Base-by-base conservation (phyloP, 495 filamentous ascomycete genomes). In the Letharia lupina region DNA sequence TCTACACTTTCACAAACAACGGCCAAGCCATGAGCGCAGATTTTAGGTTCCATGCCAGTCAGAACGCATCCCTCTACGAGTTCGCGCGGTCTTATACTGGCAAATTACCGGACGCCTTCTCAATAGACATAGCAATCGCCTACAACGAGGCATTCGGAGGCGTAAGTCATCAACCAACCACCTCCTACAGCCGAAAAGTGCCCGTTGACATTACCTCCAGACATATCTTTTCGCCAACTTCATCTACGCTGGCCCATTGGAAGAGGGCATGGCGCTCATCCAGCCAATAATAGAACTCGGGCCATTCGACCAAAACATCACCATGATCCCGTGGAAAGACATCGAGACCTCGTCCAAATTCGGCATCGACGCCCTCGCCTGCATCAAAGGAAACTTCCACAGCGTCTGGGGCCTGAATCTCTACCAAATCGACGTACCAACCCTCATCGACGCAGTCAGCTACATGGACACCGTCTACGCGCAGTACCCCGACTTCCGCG, bases 1-100 rank as follows among this genome's bases (percentile, higher is more conserved):
- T 69, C 52, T 69, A 69, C 33, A 48, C 73, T 44, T 33, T 52
- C 18, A 70, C 68, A 35, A n/a, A 62, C 15, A 75, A 77, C 59
- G 28, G 64, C 28, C 44, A 72, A 5, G 69, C 71, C 16, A 67
- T 74, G 39, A 70, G 67, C 35, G 71, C 73, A n/a, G 73, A 76
- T 41, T 62, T 74, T 12, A 31, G 70, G 5, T 76, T 70, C 47
- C 65, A 72, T 0, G 66, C 61, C 1, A 61, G 9, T 45, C 60
- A 48, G 40, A 62, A 48, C 28, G 41, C 60, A 23, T 35, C 54
- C 16, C 33, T 66, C 15, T 66, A 52, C 41, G 44, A 61, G 4
- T 60, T 66, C 16, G 57, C 57, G 23, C 39, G 23, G 5, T 60
- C 54, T 5, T 66, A 45, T 6, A 31, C 13, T 18, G 44, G 64